Evolutionary conservation across 495 filamentous ascomycete species (phyloP), one percentile per base, ranked within the genome.

Genomic region (Lophium mytilinum): DNA sequence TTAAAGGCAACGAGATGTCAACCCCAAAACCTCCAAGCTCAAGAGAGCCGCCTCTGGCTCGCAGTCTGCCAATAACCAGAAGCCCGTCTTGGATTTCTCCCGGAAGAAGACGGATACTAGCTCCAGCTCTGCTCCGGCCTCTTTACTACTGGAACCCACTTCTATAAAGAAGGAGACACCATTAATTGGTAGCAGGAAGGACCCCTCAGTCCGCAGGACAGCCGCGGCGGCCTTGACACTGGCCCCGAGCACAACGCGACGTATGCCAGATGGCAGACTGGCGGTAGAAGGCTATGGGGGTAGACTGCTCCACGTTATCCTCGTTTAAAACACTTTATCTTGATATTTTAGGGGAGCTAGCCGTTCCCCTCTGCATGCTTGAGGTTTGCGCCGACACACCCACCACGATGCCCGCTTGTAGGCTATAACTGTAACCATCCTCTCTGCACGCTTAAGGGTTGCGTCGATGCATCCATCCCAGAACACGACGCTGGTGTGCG

Each of bases 1-100:
- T 73, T 40, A 71, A 74, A 59, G 71, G 71, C 12, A 74, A 72
- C 67, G 71, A 73, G 56, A 65, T 73, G 41, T 63, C 68, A 50
- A 70, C 66, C 1, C 68, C 71, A 9, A 52, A 58, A 50, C 41
- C 64, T 42, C 66, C 14, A 41, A 60, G 10, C 60, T 64, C 46
- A 68, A 69, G 53, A 66, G 72, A 59, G 46, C 64, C 12, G 18
- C 50, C 49, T 63, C 68, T n/a, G 55, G 50, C 58, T 66, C 68
- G 7, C 72, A 68, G 52, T 72, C 67, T 9, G 69, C 69, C 73
- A 89, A 86, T 65, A 86, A 82, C 65, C 86, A 92, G 72, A 88
- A 84, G 61, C 81, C 80, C 9, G 92, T 96, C 50, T 75, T 90
- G 3, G 87, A 88, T 37, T 96, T 96, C 76, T 95, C 95, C 63